Percentiles rank a stretch among this genome's conserved stretches.
phyloP scores from a whole-genome alignment of 441 rosid genomes.

The Croton setiger region DNA sequence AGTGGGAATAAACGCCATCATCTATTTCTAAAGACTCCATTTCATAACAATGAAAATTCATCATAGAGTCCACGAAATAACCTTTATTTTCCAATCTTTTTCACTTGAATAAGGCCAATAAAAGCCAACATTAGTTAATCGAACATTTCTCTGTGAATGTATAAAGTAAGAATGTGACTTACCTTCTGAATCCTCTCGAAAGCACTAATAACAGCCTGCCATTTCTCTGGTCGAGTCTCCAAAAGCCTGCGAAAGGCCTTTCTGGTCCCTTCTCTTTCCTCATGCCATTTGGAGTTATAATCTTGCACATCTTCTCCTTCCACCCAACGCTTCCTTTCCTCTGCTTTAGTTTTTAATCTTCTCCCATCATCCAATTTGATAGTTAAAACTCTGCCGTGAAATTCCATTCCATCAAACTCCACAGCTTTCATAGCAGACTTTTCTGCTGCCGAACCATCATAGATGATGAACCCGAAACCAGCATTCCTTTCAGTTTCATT shows the following conservation, averaged over 20 bases:
- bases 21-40: neutral
- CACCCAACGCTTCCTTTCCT: slow-evolving; percentile 67
- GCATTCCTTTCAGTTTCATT: slow-evolving; percentile 63
- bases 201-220: slow-evolving; percentile 88
- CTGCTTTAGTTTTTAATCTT: slow-evolving; percentile 58
- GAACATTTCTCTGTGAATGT: neutral
- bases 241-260: slow-evolving; percentile 48
- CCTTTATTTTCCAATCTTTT: neutral
- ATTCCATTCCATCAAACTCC: slow-evolving; percentile 88
- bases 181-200: slow-evolving; percentile 89
- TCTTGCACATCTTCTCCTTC: slow-evolving; percentile 46
- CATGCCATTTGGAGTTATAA: slow-evolving; percentile 76
- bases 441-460: slow-evolving; percentile 44
- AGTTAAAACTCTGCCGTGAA: slow-evolving; percentile 82
- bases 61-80: neutral
- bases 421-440: slow-evolving; percentile 76
- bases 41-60: neutral
- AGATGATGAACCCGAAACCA: slow-evolving; percentile 87
- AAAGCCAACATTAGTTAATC: no score
- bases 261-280: slow-evolving; percentile 69
- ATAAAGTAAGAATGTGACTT: neutral
- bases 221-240: slow-evolving; percentile 71
- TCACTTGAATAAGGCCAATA: no score
- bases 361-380: slow-evolving; percentile 89
- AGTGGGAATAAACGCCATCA: no score